Base-by-base conservation (phyloP, 2,329 filamentous ascomycete species). In the Diaporthe vaccinii region DNA sequence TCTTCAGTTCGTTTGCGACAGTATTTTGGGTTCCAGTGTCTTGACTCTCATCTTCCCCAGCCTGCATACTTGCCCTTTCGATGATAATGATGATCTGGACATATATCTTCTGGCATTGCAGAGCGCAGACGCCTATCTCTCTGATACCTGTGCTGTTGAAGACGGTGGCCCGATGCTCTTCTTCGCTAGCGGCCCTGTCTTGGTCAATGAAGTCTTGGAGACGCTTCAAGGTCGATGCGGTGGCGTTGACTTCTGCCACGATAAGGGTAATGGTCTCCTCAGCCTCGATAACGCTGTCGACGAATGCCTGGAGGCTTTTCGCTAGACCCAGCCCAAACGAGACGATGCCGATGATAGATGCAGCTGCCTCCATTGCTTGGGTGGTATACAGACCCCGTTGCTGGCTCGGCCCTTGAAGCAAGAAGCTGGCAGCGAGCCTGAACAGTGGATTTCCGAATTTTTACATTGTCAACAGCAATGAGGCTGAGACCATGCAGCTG, bases 11-110 rank as follows among this genome's bases (percentile, higher is more conserved):
- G 3, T 44, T n/a, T 44, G 59, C n/a, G 17, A n/a, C n/a, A 12
- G 39, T 15, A 6, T 1, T 4, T 5, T 44, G 59, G 15, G 59
- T 15, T 7, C 5, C 7, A 8, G 15, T 20, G 15, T 12, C 39
- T 12, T 28, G 17, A 25, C 12, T 10, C 39, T n/a, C 59, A 9
- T 62, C 39, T 31, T 62, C 59, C 14, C 22, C n/a, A 41, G 2
- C 22, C 39, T 44, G 59, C 17, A 44, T 62, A 25, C 59, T 62
- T 28, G 59, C 59, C 25, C 31, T 62, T 8, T 62, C 59, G 22
- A 62, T 62, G 59, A 62, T 39, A 4, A 62, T 5, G 25, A 62
- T 62, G 39, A 62, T 62, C 39, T 62, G 59, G 2, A 62, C n/a
- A 44, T 62, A 62, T 14, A 62, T 44, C n/a, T 22, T 62, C n/a